phyloP scores from a whole-genome alignment of 1,284 basidiomycete genomes.

The Ceratobasidium papillatum region DNA sequence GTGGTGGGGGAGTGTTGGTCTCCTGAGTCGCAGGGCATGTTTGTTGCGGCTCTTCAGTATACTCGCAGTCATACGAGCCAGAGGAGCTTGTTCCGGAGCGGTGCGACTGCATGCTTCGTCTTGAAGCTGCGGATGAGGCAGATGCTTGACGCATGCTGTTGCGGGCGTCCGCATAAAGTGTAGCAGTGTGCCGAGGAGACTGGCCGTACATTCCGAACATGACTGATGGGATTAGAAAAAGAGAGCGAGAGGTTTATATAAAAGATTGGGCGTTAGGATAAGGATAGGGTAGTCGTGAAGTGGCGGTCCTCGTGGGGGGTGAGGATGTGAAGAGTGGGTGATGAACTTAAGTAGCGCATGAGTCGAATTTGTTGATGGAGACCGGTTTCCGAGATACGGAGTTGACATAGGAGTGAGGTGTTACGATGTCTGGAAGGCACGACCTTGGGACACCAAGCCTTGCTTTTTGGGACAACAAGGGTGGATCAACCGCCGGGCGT shows the following conservation, averaged over 20 bases:
- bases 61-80: constrained; percentile 8
- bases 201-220: constrained; percentile 38
- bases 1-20: constrained; percentile 24
- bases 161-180: constrained; percentile 30
- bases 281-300: constrained; percentile 17
- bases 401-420: constrained; percentile 20
- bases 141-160: constrained; percentile 33
- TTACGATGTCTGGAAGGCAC: constrained; percentile 21
- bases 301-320: constrained; percentile 24
- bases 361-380: constrained; percentile 19
- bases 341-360: constrained; percentile 22
- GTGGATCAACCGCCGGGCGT: constrained; percentile 22
- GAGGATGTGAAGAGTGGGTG: constrained; percentile 3
- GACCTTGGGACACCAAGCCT: constrained; percentile 2
- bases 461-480: constrained; percentile 21
- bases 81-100: not conserved
- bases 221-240: not conserved
- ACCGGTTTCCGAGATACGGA: not conserved
- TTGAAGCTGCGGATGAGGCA: constrained; percentile 6
- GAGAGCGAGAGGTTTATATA: not conserved
- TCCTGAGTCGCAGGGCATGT: not conserved
- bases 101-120: constrained; percentile 34
- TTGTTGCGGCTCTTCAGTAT: constrained; percentile 3
- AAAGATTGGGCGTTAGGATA: constrained; percentile 20
- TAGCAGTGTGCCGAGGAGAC: constrained; percentile 27